Base-by-base conservation (phyloP, 2,329 filamentous ascomycete genomes). In the Chrysosporium queenslandicum region DNA sequence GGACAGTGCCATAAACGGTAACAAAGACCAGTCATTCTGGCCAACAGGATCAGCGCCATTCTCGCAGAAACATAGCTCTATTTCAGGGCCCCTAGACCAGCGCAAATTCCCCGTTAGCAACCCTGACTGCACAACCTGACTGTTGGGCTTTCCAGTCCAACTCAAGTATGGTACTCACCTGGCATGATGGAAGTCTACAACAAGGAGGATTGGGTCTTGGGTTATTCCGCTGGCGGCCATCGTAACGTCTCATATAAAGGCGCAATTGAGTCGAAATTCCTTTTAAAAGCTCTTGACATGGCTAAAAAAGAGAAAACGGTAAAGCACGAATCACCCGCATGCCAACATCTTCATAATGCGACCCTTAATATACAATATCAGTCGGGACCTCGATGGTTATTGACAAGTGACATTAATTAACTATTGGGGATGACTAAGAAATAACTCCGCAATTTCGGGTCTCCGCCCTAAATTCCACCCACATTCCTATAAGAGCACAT, bases 1-100 rank as follows among this genome's bases (percentile, higher is more conserved):
- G 53, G 87, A 92, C 63, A 98, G 72, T 23, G 92, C 92, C 87
- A 97, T 96, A 69, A 98, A 98, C 0, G 92, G 90, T 56, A 98
- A 76, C 60, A 96, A 70, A 25, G 83, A 78, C 92, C 92, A 98
- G 65, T 92, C 87, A 71, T 94, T 91, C 54, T 90, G 85, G 42
- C 71, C 75, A 2, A 86, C 86, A 9, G 91, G 88, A 68, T 96
- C 89, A 54, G 73, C 75, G 50, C 82, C 86, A 60, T 90, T 82
- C 18, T 83, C 73, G 56, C 88, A 89, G 65, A 95, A 87, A 86
- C 91, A 97, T 62, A 78, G 80, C 73, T 97, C 90, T 53, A 97
- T 86, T 72, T 98, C 92, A 29, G 92, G 92, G 7, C 92, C 92
- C 66, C 82, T 82, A 59, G 25, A 53, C 23, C 23, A n/a, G n/a